These are phyloP conservation scores for Santalum album DNA, from an alignment of 164 flowering plant species.

Conservation along the genomic window DNA sequence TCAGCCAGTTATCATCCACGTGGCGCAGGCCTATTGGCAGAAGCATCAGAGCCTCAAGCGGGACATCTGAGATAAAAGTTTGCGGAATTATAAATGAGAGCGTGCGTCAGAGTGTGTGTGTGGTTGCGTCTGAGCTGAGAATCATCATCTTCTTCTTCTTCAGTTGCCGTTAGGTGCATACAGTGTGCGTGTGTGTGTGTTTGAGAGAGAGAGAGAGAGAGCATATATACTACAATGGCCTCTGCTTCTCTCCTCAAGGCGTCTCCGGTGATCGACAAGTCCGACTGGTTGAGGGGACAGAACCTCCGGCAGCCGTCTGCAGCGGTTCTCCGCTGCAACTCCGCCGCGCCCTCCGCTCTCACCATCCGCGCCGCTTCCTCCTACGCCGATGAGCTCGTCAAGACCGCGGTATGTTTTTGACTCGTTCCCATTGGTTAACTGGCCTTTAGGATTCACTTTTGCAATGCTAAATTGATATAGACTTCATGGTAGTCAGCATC, in stretches of 20 bases:
- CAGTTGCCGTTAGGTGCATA: not conserved
- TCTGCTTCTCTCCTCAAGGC: constrained; percentile 67
- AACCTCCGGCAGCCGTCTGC: constrained; percentile 48
- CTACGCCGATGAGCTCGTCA: constrained; percentile 84
- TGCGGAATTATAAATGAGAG: constrained; percentile 20
- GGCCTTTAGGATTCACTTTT: too few species aligned
- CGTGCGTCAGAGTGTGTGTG: constrained; percentile 5
- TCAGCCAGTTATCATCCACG: constrained; percentile 32
- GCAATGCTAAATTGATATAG: too few species aligned
- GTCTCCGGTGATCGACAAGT: constrained; percentile 56
- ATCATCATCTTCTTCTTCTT: too few species aligned
- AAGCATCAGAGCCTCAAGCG: constrained; percentile 41
- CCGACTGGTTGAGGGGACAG: constrained; percentile 78
- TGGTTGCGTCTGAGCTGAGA: too few species aligned
- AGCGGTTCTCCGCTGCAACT: constrained; percentile 26
- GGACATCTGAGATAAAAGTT: constrained; percentile 21
- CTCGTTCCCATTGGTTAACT: too few species aligned
- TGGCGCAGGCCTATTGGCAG: constrained; percentile 17
- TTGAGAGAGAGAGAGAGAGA: not conserved
- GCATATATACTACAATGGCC: constrained; percentile 22
- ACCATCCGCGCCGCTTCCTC: constrained; percentile 62
- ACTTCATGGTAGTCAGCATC: too few species aligned
- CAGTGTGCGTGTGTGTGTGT: not conserved
- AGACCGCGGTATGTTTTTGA: constrained; percentile 66
- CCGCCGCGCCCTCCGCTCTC: constrained; percentile 34